Base-by-base conservation (phyloP, 192 early-diverging fungal genomes). In the Coemansia biformis region DNA sequence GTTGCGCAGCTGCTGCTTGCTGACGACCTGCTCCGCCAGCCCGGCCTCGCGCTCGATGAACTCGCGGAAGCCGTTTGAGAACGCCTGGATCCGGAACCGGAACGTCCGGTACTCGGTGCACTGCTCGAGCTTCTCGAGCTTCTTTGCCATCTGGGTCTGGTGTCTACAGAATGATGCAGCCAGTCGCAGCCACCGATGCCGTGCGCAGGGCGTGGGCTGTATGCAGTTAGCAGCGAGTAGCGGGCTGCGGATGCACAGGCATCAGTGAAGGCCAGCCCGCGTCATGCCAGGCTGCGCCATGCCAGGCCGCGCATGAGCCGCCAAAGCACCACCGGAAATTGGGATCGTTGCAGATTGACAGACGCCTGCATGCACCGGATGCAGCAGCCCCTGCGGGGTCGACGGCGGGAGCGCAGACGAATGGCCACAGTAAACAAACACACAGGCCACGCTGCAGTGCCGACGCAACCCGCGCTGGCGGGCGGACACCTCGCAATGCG, bases 21-120 rank as follows among this genome's bases (percentile, higher is more conserved):
- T 78, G 28, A 88, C 59, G 8, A 79, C 61, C 38, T 85, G 82
- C 51, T 84, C 81, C 11, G 79, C 79, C 49, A 83, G 56, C 22
- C 83, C 85, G 0, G 76, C 63, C 38, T 57, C 53, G 22, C 76
- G 59, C 55, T 66, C 64, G 37, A 89, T 57, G 48, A 81, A 80
- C 48, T 87, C 84, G 44, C 80, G 78, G 52, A 82, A 88, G 0
- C 84, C 83, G 47, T 88, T 87, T 24, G 81, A 83, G 44, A 89
- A 89, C 9, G 87, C 79, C 59, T 83, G 83, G 57, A 89, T 89
- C n/a, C 86, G 82, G 61, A 89, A 89, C 39, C 86, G 82, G 70
- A 89, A 88, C n/a, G 84, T 79, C n/a, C 80, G 67, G 58, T 84
- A 89, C 34, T 85, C 83, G 17, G 78, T 71, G n/a, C 78, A 83